Conservation (phyloP, 2,329 filamentous ascomycete species). For the Fusarium circinatum region DNA sequence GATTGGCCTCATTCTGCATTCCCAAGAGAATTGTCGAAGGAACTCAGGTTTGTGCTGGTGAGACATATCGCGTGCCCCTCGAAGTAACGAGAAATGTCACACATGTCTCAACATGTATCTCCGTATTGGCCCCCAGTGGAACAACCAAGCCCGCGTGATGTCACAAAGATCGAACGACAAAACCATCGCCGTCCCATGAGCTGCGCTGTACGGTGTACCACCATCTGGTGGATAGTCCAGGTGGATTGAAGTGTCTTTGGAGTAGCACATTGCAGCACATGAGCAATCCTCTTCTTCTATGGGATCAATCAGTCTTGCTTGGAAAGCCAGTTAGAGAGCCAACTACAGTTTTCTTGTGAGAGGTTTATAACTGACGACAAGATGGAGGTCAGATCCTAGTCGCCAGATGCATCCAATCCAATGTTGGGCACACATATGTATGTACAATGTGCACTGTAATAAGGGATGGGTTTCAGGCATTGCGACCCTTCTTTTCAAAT, state of each 20-base stretch:
- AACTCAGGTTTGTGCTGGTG: not conserved
- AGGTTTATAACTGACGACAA: not conserved
- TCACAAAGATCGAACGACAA: slow-evolving; percentile 40
- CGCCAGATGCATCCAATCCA: slow-evolving; percentile 11
- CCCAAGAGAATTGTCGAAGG: not conserved
- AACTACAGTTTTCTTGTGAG: not conserved
- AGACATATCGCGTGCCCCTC: slow-evolving; percentile 24
- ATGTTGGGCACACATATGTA: slow-evolving; percentile 12
- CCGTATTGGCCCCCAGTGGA: slow-evolving; percentile 21
- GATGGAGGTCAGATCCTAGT: slow-evolving; percentile 14
- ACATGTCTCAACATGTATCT: slow-evolving; percentile 31
- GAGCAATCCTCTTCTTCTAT: slow-evolving; percentile 4
- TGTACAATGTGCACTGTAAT: not conserved
- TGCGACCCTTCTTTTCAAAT: slow-evolving; percentile 11
- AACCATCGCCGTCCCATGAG: slow-evolving; percentile 4
- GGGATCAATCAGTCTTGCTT: not conserved
- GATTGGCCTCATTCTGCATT: not conserved
- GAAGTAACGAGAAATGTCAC: slow-evolving; percentile 13
- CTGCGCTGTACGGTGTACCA: not conserved
- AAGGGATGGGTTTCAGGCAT: slow-evolving; percentile 19
- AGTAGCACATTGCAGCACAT: not conserved
- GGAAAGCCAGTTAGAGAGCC: not conserved
- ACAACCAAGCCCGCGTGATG: slow-evolving; percentile 32
- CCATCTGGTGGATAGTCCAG: not conserved
- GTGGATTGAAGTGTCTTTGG: not conserved